Evolutionary conservation across 23 red algal species (phyloP).

Genomic region (Porphyridium purpureum): DNA sequence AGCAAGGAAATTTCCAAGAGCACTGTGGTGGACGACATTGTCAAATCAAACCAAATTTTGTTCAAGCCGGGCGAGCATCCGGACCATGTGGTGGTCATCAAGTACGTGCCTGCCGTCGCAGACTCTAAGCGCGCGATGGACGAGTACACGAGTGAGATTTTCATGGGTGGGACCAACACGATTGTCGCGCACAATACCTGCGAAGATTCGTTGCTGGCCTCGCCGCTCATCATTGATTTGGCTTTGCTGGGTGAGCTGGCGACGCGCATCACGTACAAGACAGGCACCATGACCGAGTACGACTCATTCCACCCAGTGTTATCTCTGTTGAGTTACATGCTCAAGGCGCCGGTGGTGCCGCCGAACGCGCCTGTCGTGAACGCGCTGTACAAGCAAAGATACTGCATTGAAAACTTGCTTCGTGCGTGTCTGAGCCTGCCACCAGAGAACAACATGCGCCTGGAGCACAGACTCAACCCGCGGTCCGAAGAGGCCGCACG

Average conservation of each 20-base stretch:
- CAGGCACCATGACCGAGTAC: slow-evolving; percentile 19
- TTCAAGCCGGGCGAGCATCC: slow-evolving; percentile 70
- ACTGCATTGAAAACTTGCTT: slow-evolving; percentile 93
- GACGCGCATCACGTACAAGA: slow-evolving; percentile 62
- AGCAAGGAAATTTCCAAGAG: slow-evolving; percentile 92
- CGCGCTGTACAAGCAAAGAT: slow-evolving; percentile 76
- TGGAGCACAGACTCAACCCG: slow-evolving; percentile 62
- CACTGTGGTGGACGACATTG: slow-evolving; percentile 96
- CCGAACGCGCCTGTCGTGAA: slow-evolving; percentile 74
- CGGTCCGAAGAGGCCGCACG: too few relatives aligned
- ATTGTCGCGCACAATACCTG: slow-evolving; percentile 93
- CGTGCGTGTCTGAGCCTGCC: slow-evolving; percentile 72
- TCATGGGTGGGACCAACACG: slow-evolving; percentile 92
- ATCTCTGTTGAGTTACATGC: slow-evolving; percentile 81
- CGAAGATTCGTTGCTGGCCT: slow-evolving; percentile 84
- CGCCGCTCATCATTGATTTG: slow-evolving; percentile 92
- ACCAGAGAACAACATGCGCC: slow-evolving; percentile 82
- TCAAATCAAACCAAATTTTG: slow-evolving; percentile 70
- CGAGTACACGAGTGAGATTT: slow-evolving; percentile 93
- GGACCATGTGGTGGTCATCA: slow-evolving; percentile 98
- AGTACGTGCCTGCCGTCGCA: slow-evolving; percentile 89
- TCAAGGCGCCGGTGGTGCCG: slow-evolving; percentile 93
- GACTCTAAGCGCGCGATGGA: slow-evolving; percentile 95
- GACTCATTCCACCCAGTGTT: slow-evolving; percentile 77
- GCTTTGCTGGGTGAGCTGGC: slow-evolving; percentile 67